Conservation (phyloP, 306 rosid genomes). For the Vigna nakashimae region DNA sequence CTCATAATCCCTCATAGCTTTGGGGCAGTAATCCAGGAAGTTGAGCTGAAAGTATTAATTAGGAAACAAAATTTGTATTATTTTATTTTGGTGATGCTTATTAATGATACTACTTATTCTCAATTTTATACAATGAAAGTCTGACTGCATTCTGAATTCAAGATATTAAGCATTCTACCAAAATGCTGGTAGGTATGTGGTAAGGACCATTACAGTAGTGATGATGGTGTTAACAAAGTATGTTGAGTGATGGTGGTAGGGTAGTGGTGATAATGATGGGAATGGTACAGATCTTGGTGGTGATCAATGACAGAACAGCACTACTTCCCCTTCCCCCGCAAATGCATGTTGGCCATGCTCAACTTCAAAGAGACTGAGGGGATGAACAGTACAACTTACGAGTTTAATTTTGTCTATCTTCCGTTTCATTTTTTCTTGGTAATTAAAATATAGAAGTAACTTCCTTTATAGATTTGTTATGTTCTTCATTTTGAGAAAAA, state of each 20-base stretch:
- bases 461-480: not conserved
- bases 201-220: slow-evolving; percentile 6
- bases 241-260: not conserved
- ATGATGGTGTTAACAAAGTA: not conserved
- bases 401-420: not conserved
- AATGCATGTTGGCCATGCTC: not conserved
- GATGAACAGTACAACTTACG: not conserved
- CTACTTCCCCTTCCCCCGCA: too few species aligned
- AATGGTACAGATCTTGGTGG: not conserved
- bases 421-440: not conserved
- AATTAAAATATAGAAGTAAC: too few species aligned
- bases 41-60: not conserved
- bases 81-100: not conserved
- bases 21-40: not conserved
- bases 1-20: not conserved
- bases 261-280: not conserved
- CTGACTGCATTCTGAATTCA: not conserved
- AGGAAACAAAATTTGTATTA: not conserved
- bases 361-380: not conserved
- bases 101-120: not conserved
- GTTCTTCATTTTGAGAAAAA: not conserved
- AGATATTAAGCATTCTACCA: slow-evolving; percentile 8
- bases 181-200: not conserved
- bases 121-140: not conserved
- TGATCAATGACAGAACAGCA: not conserved